phyloP scores from a whole-genome alignment of 495 filamentous ascomycete genomes.

The Penicillium pancosmium region DNA sequence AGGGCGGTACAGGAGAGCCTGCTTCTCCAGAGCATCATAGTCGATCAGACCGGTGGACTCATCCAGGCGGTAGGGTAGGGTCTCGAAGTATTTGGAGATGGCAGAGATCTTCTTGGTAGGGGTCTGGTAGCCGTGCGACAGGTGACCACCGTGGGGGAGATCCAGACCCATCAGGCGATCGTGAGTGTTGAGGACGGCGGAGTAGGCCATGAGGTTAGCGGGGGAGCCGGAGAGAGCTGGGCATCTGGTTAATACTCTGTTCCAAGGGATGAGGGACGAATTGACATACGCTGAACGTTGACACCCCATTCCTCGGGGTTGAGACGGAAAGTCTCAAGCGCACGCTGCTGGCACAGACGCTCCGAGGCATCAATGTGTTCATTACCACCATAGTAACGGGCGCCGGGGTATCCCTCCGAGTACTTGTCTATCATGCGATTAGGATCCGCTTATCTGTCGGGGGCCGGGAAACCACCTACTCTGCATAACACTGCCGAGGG shows the following conservation, averaged over 20 bases:
- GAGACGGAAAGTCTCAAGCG: constrained; percentile 82
- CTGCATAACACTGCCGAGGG: constrained; percentile 97
- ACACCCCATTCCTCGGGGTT: constrained; percentile 92
- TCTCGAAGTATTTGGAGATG: constrained; percentile 99
- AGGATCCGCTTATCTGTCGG: constrained; percentile 9
- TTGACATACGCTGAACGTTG: constrained; percentile 83
- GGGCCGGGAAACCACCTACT: constrained; percentile 57
- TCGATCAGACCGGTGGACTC: constrained; percentile 91
- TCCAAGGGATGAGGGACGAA: not conserved
- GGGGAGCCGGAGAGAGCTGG: constrained; percentile 92
- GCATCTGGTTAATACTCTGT: constrained; percentile 18
- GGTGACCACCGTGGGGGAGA: constrained; percentile 92
- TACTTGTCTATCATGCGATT: constrained; percentile 77
- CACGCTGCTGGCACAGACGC: constrained; percentile 84
- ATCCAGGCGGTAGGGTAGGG: constrained; percentile 89
- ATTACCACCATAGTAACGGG: constrained; percentile 96
- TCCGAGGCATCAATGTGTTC: constrained; percentile 93
- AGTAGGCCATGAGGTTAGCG: constrained; percentile 95
- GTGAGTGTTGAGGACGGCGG: constrained; percentile 86
- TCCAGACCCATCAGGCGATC: constrained; percentile 97
- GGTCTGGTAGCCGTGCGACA: constrained; percentile 97
- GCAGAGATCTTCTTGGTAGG: constrained; percentile 98
- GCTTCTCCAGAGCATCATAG: constrained; percentile 84
- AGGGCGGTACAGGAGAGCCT: constrained; percentile 84
- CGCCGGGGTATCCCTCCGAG: constrained; percentile 97